Percentiles rank a stretch among this genome's conserved stretches.
Conservation (phyloP, 1,284 basidiomycete genomes). For the Ganoderma sp. region DNA sequence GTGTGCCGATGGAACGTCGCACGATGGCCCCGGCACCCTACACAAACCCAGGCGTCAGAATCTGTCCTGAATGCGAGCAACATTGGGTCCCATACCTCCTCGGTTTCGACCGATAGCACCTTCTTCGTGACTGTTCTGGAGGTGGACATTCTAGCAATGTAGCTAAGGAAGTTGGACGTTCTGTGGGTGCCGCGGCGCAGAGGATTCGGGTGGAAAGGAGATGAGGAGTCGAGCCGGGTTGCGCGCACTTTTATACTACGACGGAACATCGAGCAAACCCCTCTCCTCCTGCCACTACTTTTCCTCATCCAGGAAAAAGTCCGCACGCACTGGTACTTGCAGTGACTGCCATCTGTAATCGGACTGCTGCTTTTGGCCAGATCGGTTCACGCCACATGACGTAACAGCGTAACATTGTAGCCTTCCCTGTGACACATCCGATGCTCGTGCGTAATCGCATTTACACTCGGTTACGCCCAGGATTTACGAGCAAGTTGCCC, state of each 20-base stretch:
- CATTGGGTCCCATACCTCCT: conserved; percentile 61
- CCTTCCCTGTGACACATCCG: neutral
- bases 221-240: neutral
- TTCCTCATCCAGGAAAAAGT: conserved; percentile 4
- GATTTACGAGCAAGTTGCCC: conserved; percentile 9
- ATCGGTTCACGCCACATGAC: conserved; percentile 32
- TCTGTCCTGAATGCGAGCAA: neutral
- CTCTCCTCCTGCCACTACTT: neutral
- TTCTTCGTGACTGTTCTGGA: conserved; percentile 79
- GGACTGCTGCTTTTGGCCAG: conserved; percentile 31
- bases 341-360: conserved; percentile 24
- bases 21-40: conserved; percentile 88
- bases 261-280: conserved; percentile 20
- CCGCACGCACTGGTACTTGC: neutral
- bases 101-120: conserved; percentile 79
- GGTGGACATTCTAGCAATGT: conserved; percentile 38
- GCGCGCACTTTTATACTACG: conserved; percentile 24
- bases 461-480: neutral
- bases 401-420: conserved; percentile 13
- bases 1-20: conserved; percentile 87
- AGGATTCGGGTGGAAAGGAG: neutral
- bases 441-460: conserved; percentile 14
- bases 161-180: conserved; percentile 7
- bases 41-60: neutral
- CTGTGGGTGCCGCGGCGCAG: conserved; percentile 6